Conservation (phyloP, 225 moss, liverwort and hornwort species). For the Pseudisothecium myosuroides region DNA sequence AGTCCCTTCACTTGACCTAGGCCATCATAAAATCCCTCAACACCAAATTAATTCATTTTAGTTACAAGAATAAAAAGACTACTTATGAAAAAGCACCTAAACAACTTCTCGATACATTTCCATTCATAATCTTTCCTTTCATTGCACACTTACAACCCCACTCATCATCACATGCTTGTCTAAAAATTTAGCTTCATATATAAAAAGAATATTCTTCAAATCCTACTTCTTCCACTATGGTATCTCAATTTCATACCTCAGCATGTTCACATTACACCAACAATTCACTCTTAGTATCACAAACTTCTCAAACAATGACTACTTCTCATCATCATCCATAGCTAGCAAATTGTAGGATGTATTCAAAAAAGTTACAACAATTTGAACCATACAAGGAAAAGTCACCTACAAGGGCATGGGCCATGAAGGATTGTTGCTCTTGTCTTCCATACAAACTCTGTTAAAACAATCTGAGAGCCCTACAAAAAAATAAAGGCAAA, state of each 20-base stretch:
- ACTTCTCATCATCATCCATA: not conserved
- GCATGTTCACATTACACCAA: not conserved
- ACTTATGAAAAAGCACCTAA: not conserved
- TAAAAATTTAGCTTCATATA: not conserved
- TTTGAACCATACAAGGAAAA: not conserved
- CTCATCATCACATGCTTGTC: not conserved
- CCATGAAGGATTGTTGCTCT: not conserved
- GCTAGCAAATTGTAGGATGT: not conserved
- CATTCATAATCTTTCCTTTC: not conserved
- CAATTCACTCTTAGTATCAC: not conserved
- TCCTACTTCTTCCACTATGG: not conserved
- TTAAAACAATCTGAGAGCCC: not conserved
- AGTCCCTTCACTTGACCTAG: not conserved
- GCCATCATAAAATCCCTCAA: not conserved
- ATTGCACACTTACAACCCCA: not conserved
- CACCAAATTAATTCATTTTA: not conserved
- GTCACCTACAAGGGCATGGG: not conserved
- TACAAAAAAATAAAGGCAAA: not conserved
- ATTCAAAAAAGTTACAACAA: not conserved
- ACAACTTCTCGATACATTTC: not conserved
- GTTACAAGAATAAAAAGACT: not conserved
- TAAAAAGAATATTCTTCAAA: not conserved
- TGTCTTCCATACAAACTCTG: not conserved
- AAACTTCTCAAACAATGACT: not conserved
- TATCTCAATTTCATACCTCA: accelerated